A percentile compares a stretch with the other conserved stretches of the same genome.
phyloP scores from a whole-genome alignment of 2,329 filamentous ascomycete species.

The Ambrosiella beaveri region DNA sequence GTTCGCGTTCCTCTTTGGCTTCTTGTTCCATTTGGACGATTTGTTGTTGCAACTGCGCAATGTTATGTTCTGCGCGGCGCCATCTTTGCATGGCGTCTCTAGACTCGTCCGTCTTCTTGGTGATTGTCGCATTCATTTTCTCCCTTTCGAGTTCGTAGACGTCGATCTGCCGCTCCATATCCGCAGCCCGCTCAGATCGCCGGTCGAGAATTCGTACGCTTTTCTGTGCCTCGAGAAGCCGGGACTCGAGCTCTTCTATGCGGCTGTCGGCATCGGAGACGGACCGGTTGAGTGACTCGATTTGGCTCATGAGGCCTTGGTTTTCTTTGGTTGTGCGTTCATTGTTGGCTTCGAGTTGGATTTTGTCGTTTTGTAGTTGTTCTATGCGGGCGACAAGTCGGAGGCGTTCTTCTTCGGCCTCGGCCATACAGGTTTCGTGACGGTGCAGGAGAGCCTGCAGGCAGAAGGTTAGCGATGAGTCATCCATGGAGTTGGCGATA shows the following conservation, averaged over 20 bases:
- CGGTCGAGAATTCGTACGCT: conserved; percentile 58
- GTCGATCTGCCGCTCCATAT: conserved; percentile 64
- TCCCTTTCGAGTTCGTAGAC: conserved; percentile 70
- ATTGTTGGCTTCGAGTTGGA: conserved; percentile 58
- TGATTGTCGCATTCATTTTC: conserved; percentile 49
- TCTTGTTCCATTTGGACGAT: conserved; percentile 79
- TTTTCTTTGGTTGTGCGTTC: conserved; percentile 69
- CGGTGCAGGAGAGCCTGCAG: conserved; percentile 76
- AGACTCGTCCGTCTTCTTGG: conserved; percentile 54
- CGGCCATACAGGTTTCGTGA: conserved; percentile 87
- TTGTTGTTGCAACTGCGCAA: conserved; percentile 68
- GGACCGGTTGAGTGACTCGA: conserved; percentile 68
- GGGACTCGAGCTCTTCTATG: conserved; percentile 59
- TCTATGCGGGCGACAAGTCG: conserved; percentile 58
- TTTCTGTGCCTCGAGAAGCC: conserved; percentile 59
- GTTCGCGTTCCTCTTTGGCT: conserved; percentile 58
- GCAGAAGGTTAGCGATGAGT: conserved; percentile 50
- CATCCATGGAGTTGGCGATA: conserved; percentile 12
- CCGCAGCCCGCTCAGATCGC: conserved; percentile 56
- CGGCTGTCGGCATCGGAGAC: conserved; percentile 64
- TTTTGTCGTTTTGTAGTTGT: conserved; percentile 57
- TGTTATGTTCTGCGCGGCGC: conserved; percentile 65
- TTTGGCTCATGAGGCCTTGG: conserved; percentile 58
- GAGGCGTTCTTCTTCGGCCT: conserved; percentile 70
- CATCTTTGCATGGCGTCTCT: conserved; percentile 65